Percentiles rank a stretch among this genome's conserved stretches.
phyloP scores from a whole-genome alignment of 2,329 filamentous ascomycete species.

The Setomelanomma holmii region DNA sequence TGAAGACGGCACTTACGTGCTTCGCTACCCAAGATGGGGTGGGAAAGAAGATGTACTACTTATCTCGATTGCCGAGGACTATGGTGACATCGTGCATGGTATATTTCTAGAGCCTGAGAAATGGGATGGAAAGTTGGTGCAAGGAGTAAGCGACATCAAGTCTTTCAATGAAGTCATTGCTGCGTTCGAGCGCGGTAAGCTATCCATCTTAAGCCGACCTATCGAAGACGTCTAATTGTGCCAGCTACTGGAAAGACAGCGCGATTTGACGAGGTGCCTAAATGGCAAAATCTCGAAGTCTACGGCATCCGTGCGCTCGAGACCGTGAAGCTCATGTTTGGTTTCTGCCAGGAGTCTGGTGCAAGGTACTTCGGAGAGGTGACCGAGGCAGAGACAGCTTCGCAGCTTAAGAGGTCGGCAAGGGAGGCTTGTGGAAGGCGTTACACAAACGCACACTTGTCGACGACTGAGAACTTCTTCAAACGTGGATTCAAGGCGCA shows the following conservation, averaged over 20 bases:
- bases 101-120: conserved; percentile 51
- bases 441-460: conserved; percentile 10
- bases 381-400: conserved; percentile 22
- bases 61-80: conserved; percentile 52
- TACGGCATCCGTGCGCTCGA: conserved; percentile 27
- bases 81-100: conserved; percentile 56
- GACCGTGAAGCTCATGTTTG: conserved; percentile 30
- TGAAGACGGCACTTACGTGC: conserved; percentile 48
- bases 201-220: neutral
- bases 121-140: conserved; percentile 48
- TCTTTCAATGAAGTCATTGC: conserved; percentile 39
- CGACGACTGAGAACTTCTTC: conserved; percentile 11
- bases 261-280: conserved; percentile 21
- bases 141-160: conserved; percentile 48
- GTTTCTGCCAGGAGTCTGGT: conserved; percentile 25
- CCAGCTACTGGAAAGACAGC: conserved; percentile 28
- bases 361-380: conserved; percentile 26
- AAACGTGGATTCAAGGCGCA: conserved; percentile 7
- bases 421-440: conserved; percentile 19
- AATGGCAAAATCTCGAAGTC: conserved; percentile 22
- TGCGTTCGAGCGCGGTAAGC: conserved; percentile 46
- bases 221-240: neutral
- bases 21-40: conserved; percentile 50
- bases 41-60: conserved; percentile 50
- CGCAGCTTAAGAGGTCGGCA: conserved; percentile 24